Evolutionary conservation across 768 basidiomycete species (phyloP).

Genomic region (Russula lepida): DNA sequence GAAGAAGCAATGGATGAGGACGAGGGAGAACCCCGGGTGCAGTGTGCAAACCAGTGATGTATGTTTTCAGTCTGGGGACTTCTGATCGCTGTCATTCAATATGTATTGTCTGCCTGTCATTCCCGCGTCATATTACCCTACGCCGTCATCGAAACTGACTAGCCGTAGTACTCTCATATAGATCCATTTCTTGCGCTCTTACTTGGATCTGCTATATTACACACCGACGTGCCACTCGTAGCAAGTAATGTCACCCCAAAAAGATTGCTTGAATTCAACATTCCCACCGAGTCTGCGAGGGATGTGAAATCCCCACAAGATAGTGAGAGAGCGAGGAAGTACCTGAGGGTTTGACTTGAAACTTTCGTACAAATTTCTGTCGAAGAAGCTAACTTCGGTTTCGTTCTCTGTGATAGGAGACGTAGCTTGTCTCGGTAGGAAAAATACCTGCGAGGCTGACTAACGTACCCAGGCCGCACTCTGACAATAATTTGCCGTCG

Average conservation of each 20-base stretch:
- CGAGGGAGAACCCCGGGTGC: conserved; percentile 82
- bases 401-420: conserved; percentile 67
- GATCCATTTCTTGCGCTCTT: conserved; percentile 6
- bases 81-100: conserved; percentile 9
- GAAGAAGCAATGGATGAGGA: conserved; percentile 91
- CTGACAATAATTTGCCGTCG: conserved; percentile 53
- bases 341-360: conserved; percentile 86
- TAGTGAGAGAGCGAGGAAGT: background rate
- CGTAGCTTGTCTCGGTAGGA: background rate
- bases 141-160: conserved; percentile 7
- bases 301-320: background rate
- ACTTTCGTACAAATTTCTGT: conserved; percentile 59
- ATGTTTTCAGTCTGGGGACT: conserved; percentile 9
- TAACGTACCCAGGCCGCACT: conserved; percentile 65
- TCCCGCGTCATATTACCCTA: conserved; percentile 5
- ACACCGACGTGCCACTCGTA: background rate
- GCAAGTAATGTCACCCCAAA: background rate
- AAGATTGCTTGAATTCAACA: background rate
- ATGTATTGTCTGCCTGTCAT: conserved; percentile 14
- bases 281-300: conserved; percentile 19
- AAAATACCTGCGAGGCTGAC: background rate
- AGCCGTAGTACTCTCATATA: conserved; percentile 18
- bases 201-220: conserved; percentile 1
- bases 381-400: conserved; percentile 91
- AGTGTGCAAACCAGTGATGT: conserved; percentile 83